Base-by-base conservation (phyloP, 805 yeast species). In the Candida suzukii region DNA sequence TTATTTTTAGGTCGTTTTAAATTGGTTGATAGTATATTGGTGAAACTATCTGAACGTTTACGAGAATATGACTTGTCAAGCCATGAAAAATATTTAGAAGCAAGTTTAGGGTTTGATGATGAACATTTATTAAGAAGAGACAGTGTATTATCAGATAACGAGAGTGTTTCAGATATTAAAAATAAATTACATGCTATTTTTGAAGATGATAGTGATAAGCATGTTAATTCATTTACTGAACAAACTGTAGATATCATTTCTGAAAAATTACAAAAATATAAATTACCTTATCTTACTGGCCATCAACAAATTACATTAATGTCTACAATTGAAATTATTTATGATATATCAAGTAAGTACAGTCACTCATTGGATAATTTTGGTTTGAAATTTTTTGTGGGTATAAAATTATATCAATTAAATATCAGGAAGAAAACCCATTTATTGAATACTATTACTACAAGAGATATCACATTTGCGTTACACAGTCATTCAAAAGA, bases 281-380 rank as follows among this genome's bases (percentile, higher is more conserved):
- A 91, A 1, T 64, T 90, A 22, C 96, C 96, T 0, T 80, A 81
- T 46, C 58, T 90, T 24, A 88, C 96, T 0, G 78, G 96, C 45
- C 97, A 90, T 62, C 96, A 90, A 58, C 98, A 90, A 54, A 78
- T 82, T 24, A 88, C 96, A 0, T 68, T 90, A 22, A 69, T 82
- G 2, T 76, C 85, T 14, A 77, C 87, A 2, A 68, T 87, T 6
- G 80, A 76, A 37, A 80, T 88, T 2, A 64, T 85, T 21, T 67
- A 70, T 20, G 77, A 76, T 16, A 70, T 86, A 4, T 68, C 70
- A 13, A 67, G 68, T 39, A 69, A 67, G 34, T 56, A 58, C 35
- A 67, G 66, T 30, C 52, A 60, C 12, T 50, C 71, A 8, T 54
- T 80, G 21, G 91, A 83, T 54, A 61, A 63, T 31, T 82, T 83